Percentiles rank a stretch among this genome's conserved stretches.
Evolutionary conservation across 768 basidiomycete species (phyloP).

Genomic region (Gloeopeniophorella convolvens): DNA sequence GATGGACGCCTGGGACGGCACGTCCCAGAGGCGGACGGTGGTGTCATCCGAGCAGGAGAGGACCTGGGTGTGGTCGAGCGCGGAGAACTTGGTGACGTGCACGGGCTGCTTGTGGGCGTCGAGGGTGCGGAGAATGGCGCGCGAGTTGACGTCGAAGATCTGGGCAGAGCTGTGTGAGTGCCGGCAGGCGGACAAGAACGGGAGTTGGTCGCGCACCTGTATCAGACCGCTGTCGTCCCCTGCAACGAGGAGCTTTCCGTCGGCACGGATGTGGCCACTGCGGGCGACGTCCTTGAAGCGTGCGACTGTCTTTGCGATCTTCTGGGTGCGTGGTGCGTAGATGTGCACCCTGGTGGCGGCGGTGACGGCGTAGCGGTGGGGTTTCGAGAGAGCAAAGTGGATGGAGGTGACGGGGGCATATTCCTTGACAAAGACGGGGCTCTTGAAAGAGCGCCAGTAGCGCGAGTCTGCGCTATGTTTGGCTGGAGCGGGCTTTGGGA

Average conservation of each 20-base stretch:
- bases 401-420: conserved; percentile 94
- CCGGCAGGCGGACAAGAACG: background rate
- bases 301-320: conserved; percentile 92
- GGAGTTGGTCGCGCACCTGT: conserved; percentile 49
- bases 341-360: conserved; percentile 91
- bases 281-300: conserved; percentile 95
- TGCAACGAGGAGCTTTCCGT: conserved; percentile 93
- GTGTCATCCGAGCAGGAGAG: conserved; percentile 96
- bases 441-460: conserved; percentile 82
- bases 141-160: conserved; percentile 87
- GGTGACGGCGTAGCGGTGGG: conserved; percentile 93
- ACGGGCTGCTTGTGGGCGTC: conserved; percentile 95
- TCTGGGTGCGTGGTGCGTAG: conserved; percentile 94
- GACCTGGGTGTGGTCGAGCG: conserved; percentile 71
- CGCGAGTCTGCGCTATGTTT: conserved; percentile 70
- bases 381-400: conserved; percentile 81
- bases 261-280: conserved; percentile 79
- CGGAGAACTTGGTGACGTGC: conserved; percentile 89
- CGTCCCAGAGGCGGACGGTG: conserved; percentile 90
- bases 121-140: conserved; percentile 88
- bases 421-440: conserved; percentile 94
- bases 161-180: conserved; percentile 25
- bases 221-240: conserved; percentile 92
- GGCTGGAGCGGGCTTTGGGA: conserved; percentile 48
- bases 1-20: conserved; percentile 78